Evolutionary conservation across 805 yeast genomes (phyloP).

Genomic region (Ogataea methanolica): DNA sequence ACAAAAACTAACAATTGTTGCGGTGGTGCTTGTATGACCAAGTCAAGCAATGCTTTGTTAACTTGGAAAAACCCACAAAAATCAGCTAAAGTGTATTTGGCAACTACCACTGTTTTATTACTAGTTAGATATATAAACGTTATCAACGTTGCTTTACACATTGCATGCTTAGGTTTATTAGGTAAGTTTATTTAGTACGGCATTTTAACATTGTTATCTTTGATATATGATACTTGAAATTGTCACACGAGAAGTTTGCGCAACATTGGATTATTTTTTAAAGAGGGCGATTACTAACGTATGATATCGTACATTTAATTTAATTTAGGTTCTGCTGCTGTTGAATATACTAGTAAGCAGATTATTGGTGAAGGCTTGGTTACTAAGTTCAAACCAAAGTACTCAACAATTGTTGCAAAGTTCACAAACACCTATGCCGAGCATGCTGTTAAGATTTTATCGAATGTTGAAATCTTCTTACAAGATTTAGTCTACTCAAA

Average conservation of each 20-base stretch:
- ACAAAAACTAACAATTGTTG: conserved; percentile 14
- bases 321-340: conserved; percentile 51
- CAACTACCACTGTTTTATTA: conserved; percentile 49
- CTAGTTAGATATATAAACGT: conserved; percentile 61
- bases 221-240: not conserved
- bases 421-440: conserved; percentile 25
- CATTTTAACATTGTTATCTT: not conserved
- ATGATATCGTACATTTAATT: not conserved
- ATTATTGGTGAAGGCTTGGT: conserved; percentile 79
- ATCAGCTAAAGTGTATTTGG: conserved; percentile 74
- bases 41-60: conserved; percentile 35
- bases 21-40: conserved; percentile 28
- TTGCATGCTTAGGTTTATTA: conserved; percentile 51
- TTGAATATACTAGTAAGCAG: conserved; percentile 71
- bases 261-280: not conserved
- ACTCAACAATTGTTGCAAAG: conserved; percentile 28
- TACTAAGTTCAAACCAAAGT: conserved; percentile 66
- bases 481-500: conserved; percentile 62
- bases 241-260: not conserved
- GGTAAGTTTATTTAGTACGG: conserved; percentile 17
- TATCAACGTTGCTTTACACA: conserved; percentile 54
- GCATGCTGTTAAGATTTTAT: conserved; percentile 38
- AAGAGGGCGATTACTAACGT: conserved; percentile 3
- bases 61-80: conserved; percentile 74
- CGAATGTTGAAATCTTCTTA: conserved; percentile 45